Conservation (phyloP, 2,329 filamentous ascomycete genomes). For the Chrysoporthe cubensis region DNA sequence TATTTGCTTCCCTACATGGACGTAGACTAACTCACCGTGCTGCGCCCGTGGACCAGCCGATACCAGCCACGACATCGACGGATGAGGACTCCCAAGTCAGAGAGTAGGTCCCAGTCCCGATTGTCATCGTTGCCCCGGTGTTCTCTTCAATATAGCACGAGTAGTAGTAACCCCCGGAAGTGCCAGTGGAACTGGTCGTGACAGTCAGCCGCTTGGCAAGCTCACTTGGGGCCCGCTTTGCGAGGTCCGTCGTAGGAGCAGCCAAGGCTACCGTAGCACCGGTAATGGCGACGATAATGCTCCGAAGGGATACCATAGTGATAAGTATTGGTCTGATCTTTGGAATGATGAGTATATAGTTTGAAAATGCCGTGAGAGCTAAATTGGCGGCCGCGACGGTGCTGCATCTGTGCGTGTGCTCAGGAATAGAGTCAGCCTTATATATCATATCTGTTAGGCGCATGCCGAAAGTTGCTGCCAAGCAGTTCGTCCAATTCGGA, state of each 20-base stretch:
- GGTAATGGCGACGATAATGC: conserved; percentile 8
- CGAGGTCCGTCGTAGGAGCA: conserved; percentile 16
- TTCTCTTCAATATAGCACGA: conserved; percentile 20
- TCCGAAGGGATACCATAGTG: conserved; percentile 16
- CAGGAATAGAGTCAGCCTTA: background rate
- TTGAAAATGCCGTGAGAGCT: background rate
- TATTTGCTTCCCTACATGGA: background rate
- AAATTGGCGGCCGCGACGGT: background rate
- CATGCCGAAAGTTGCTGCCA: background rate
- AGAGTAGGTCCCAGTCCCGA: conserved; percentile 17
- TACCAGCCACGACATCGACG: conserved; percentile 19
- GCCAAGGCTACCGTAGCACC: conserved; percentile 10
- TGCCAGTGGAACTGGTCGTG: conserved; percentile 13
- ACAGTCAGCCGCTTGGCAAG: conserved; percentile 20
- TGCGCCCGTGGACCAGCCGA: conserved; percentile 22
- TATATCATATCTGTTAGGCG: background rate
- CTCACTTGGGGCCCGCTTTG: conserved; percentile 4
- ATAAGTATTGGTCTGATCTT: background rate
- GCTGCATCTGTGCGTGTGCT: background rate
- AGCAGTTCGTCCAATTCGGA: background rate
- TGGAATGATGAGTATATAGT: background rate
- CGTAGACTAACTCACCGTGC: conserved; percentile 14
- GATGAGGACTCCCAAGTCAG: conserved; percentile 17
- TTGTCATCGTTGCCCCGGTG: conserved; percentile 16
- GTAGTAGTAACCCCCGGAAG: conserved; percentile 13